Base-by-base conservation (phyloP, 2,329 filamentous ascomycete genomes). In the Trichothecium roseum region DNA sequence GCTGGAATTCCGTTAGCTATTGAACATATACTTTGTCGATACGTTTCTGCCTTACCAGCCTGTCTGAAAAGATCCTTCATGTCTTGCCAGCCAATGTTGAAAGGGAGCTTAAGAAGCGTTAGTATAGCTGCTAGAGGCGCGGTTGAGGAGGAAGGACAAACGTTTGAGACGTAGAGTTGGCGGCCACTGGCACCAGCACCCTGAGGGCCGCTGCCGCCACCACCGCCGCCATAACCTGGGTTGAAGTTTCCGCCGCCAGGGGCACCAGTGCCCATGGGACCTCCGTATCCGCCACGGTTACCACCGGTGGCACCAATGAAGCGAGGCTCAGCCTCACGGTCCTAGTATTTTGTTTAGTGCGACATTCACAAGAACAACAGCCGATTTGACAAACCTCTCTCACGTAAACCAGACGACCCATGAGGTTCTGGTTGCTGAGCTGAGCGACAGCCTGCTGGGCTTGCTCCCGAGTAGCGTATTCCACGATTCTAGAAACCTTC, bases 391-490 rank as follows among this genome's bases (percentile, higher is more conserved):
- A 52, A 73, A 93, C 88, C 75, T 98, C 91, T 65, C 91, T 84
- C 60, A 98, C 91, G 62, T 98, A 98, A 59, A 98, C 87, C 52
- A 98, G 82, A 62, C 91, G 81, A 41, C 91, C 91, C 89, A 96
- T 96, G 42, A 98, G 72, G 61, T 93, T 95, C 66, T 95, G 89
- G 70, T 98, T 98, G 77, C 88, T 95, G 66, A 98, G 84, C 58
- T 87, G 91, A 63, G 84, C 81, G 68, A 98, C 91, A 57, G 91
- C 91, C 63, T 86, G 83, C 65, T 96, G 91, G 59, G 91, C 91
- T 82, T 98, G 87, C 58, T 98, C 91, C 78, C 88, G 85, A 55
- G 89, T 95, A 63, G 88, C 88, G 80, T 98, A 98, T 82, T 98
- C 91, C 81, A 98, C 91, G 85, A 98, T 98, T 72, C 87, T 94